Percentiles rank a stretch among this genome's conserved stretches.
Evolutionary conservation across 2,329 filamentous ascomycete genomes (phyloP).

Genomic region (Neofusicoccum laricinum): DNA sequence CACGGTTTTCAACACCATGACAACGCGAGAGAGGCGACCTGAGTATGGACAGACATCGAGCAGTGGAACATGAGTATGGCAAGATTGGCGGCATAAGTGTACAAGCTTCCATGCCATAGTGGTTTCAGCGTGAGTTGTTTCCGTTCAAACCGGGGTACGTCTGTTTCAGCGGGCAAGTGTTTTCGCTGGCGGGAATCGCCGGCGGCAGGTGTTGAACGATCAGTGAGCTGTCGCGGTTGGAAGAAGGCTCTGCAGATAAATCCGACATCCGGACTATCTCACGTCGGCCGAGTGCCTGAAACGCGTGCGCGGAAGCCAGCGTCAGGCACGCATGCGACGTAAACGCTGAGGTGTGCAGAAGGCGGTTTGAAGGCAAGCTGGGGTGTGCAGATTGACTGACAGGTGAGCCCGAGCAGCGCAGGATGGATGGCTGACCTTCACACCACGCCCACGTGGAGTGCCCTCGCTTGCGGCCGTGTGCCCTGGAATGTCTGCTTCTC

Average conservation of each 20-base stretch:
- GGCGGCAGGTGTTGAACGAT: not conserved
- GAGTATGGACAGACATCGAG: not conserved
- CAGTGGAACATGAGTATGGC: not conserved
- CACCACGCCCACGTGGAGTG: slow-evolving; percentile 7
- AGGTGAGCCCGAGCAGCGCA: not conserved
- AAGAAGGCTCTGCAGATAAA: not conserved
- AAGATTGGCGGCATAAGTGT: not conserved
- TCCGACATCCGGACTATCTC: not conserved
- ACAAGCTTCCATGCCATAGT: not conserved
- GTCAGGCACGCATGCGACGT: not conserved
- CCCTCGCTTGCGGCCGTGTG: not conserved
- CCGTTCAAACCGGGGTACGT: not conserved
- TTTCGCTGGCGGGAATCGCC: not conserved
- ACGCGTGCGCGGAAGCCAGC: not conserved
- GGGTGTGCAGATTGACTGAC: not conserved
- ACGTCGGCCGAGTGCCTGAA: not conserved
- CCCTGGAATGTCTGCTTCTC: not conserved
- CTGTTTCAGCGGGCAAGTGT: not conserved
- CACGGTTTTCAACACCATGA: not conserved
- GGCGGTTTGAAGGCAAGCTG: not conserved
- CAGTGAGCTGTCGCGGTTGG: not conserved
- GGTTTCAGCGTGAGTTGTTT: not conserved
- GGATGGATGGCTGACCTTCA: not conserved
- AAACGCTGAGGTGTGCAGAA: not conserved
- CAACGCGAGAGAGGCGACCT: not conserved